Percentiles rank a stretch among this genome's conserved stretches.
Evolutionary conservation across 1,139 yeast species (phyloP).

Genomic region (Pichia sp.): DNA sequence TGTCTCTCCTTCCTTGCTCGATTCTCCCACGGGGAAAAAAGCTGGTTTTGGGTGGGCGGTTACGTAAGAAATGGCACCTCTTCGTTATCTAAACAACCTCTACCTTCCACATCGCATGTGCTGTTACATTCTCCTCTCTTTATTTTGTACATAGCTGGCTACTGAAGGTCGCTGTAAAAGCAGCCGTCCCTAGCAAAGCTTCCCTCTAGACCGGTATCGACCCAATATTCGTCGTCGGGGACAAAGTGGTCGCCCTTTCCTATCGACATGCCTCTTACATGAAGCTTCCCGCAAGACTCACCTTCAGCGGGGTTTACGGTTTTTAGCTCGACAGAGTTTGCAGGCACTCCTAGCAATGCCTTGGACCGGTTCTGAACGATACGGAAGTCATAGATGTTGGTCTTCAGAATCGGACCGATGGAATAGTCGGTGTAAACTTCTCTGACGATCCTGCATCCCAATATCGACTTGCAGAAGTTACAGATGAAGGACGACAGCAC

Average conservation of each 20-base stretch:
- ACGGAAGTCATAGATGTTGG: conserved; percentile 63
- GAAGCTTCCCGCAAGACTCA: conserved; percentile 46
- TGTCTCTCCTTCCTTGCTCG: not conserved
- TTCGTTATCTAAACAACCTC: no score
- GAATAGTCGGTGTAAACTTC: conserved; percentile 48
- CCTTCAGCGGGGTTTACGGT: conserved; percentile 35
- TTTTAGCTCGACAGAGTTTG: conserved; percentile 50
- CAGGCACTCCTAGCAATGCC: conserved; percentile 40
- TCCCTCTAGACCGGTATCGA: conserved; percentile 51
- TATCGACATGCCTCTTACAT: conserved; percentile 61
- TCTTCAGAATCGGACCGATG: conserved; percentile 55
- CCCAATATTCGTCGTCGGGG: conserved; percentile 46
- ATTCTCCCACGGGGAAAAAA: not conserved
- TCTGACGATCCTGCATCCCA: conserved; percentile 48
- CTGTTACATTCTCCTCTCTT: not conserved
- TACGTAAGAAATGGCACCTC: not conserved
- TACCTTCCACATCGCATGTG: not conserved
- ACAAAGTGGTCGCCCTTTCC: conserved; percentile 40
- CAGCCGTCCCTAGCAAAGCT: conserved; percentile 73
- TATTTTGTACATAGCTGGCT: no score
- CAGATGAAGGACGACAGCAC: conserved; percentile 30
- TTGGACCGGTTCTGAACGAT: conserved; percentile 27
- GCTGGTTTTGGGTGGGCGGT: not conserved
- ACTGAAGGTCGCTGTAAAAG: conserved; percentile 39
- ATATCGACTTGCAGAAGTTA: conserved; percentile 43